Evolutionary conservation across 352 stramenopile species (phyloP), one percentile per base, ranked within the genome.

Genomic region (Blastocystis sp.): DNA sequence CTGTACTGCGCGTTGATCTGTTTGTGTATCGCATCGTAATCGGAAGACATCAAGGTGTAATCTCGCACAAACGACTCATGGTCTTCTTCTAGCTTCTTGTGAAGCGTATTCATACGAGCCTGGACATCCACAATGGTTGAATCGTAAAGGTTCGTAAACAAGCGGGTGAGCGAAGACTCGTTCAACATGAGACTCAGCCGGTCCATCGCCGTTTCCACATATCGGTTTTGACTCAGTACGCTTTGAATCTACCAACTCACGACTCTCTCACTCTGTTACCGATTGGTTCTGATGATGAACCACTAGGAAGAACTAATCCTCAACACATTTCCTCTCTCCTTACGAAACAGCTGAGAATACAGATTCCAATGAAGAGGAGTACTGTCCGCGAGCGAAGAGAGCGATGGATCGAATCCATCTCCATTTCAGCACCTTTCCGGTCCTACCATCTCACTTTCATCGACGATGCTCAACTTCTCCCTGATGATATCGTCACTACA

Each of bases 271-370:
- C 2, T 2, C 32, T 34, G 9, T 24, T 51, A 81, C 42, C 36
- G 44, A 42, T 18, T 59, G 32, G 29, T 64, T 81, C 36, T 81
- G 69, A 7, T 18, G 44, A 64, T 81, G 69, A 64, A 81, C n/a
- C 16, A 81, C 44, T 27, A 81, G 56, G 53, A 81, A 81, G 46
- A 81, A 61, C 69, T 81, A 81, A 29, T 34, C 27, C 27, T 63
- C 18, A 64, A 1, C n/a, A 2, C 11, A n/a, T n/a, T n/a, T n/a
- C n/a, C n/a, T n/a, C n/a, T n/a, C n/a, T n/a, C n/a, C n/a, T n/a
- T n/a, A n/a, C 4, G 3, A 32, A 73, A 18, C 56, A 51, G 0
- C n/a, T 27, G 29, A 53, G 36, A 40, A 24, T 32, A 73, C 61
- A 51, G 51, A 73, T 48, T 53, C 21, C n/a, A 73, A 73, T 7